phyloP scores from a whole-genome alignment of 805 yeast genomes.

The Jamesozyma hellenica region DNA sequence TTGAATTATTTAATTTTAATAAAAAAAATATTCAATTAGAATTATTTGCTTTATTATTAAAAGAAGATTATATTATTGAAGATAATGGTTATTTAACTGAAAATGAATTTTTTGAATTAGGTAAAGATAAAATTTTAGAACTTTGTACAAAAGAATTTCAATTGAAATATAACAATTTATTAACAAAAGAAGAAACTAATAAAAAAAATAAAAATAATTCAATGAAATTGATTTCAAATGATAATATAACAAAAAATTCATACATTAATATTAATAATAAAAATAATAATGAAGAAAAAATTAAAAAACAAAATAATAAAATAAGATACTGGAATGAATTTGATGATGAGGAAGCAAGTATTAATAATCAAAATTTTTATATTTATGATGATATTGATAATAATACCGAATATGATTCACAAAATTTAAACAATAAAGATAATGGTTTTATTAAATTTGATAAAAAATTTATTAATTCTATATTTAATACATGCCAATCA shows the following conservation, averaged over 20 bases:
- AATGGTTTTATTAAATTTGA: slow-evolving; percentile 21
- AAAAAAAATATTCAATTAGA: slow-evolving; percentile 11
- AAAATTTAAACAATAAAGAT: slow-evolving; percentile 6
- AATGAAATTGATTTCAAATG: background rate
- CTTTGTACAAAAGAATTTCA: slow-evolving; percentile 1
- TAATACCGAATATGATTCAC: slow-evolving; percentile 5
- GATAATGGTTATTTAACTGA: slow-evolving; percentile 6
- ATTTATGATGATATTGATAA: slow-evolving; percentile 3
- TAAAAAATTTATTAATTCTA: slow-evolving; percentile 15
- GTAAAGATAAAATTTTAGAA: slow-evolving; percentile 10
- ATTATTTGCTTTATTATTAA: slow-evolving; percentile 10
- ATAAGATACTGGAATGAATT: slow-evolving; percentile 29
- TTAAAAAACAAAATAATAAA: background rate
- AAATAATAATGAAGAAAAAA: too few relatives aligned
- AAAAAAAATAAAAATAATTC: background rate
- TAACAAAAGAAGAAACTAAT: background rate
- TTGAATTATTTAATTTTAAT: slow-evolving; percentile 4
- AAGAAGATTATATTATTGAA: slow-evolving; percentile 11
- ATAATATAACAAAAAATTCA: background rate
- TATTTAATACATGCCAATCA: slow-evolving; percentile 14
- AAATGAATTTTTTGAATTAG: slow-evolving; percentile 20
- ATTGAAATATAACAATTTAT: background rate
- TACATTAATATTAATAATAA: background rate
- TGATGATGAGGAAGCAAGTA: slow-evolving; percentile 23
- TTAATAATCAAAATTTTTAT: slow-evolving; percentile 5